Evolutionary conservation across 148 eudicot genomes (phyloP), one percentile per base, ranked within the genome.

Genomic region (Bassia scoparia): DNA sequence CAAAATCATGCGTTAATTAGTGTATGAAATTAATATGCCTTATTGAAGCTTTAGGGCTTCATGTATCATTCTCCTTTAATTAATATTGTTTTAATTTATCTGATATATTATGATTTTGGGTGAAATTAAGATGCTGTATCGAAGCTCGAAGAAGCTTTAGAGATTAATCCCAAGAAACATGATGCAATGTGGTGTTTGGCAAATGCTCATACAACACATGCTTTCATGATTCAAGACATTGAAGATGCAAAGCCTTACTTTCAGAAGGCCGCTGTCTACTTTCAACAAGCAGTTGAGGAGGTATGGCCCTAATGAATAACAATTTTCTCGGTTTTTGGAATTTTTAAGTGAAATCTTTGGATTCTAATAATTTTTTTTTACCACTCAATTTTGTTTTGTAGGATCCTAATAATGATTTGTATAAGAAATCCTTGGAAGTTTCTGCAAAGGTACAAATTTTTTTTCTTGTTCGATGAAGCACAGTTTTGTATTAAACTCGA

Each of bases 141-240:
- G 30, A 86, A 80, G 74, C 80, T 86, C 27, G 87, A 86, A 77
- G 87, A 86, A 74, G 83, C 87, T 12, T 62, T 86, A 50, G 71
- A 30, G 48, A 64, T 86, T 18, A 75, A 81, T 70, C 85, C 89
- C 41, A 72, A 61, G 14, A 83, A 81, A 61, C 84, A 80, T 30
- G 87, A 81, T 0, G 46, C 89, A 9, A 65, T 86, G 59, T 86
- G 87, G 87, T 77, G 76, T 48, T 62, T 86, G 80, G 85, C 81
- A 24, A 83, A 86, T 68, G 86, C 89, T 15, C 74, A 72, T 55
- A 81, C 84, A 30, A 68, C 84, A 30, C 74, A 70, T 17, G 86
- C 81, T 24, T 81, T 83, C 31, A n/a, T 86, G 60, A 68, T 71
- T 71, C 79, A 84, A 62, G 86, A 83, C 7, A 24, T 44, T 10